Evolutionary conservation across 345 rosid species (phyloP), one percentile per base, ranked within the genome.

Genomic region (Trapa incisa): DNA sequence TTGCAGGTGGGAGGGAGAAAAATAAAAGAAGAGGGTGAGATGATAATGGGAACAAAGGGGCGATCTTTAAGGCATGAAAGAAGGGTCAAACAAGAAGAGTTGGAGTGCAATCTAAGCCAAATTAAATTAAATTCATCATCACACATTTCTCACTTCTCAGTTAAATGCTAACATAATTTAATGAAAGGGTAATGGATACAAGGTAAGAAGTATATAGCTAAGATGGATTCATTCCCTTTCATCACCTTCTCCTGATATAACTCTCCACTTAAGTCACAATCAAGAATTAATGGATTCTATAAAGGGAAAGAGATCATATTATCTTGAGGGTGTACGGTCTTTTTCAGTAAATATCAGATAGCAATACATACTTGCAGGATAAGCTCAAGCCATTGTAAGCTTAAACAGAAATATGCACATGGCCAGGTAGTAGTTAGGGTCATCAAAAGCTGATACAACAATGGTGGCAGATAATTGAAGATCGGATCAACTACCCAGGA

Each of bases 81-180:
- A 81, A 76, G 92, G 96, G 93, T 88, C 97, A 91, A 88, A 87
- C 88, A 85, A 85, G 89, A 86, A 81, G 41, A 69, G 64, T 72
- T 73, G 74, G 68, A 79, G 83, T 82, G 69, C 68, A 78, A 42
- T 81, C 77, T 77, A 90, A 83, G 92, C 87, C 29, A 22, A 22
- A 22, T 22, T 22, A 83, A 80, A 69, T 65, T 47, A 66, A 45
- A 45, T 45, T 11, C 11, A 45, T 15, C 22, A 50, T 5, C 32
- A 29, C 10, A 11, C 6, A 29, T 0, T 58, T 33, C 32, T 8
- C 43, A 41, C 43, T 41, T 41, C 43, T 41, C 43, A 4, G 7
- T 41, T 8, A 1, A 41, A 39, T 39, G 6, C 42, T 39, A 39
- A 39, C 6, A 6, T 39, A 39, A 3, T 6, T 6, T 39, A 39